A percentile compares a stretch with the other conserved stretches of the same genome.
phyloP scores from a whole-genome alignment of 2,329 filamentous ascomycete species.

The Trichoderma atroviride region DNA sequence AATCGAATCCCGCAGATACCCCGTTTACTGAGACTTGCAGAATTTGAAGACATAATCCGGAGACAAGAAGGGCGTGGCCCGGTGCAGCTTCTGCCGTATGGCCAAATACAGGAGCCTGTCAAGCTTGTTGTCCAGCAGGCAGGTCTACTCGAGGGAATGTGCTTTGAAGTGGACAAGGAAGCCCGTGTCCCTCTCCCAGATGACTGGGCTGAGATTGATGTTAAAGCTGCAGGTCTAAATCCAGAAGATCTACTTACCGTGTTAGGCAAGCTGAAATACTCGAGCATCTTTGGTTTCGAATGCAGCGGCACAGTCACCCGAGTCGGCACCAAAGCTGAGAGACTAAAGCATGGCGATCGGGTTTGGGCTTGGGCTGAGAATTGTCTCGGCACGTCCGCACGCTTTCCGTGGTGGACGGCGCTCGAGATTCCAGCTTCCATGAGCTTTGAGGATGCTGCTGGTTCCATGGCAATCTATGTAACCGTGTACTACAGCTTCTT shows the following conservation, averaged over 20 bases:
- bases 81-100: not conserved
- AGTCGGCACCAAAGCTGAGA: too few relatives aligned
- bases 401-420: not conserved
- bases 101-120: not conserved
- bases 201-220: too few relatives aligned
- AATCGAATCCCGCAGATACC: not conserved
- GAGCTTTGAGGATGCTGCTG: not conserved
- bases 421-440: not conserved
- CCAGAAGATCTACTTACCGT: too few relatives aligned
- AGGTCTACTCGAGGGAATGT: not conserved
- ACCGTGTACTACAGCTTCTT: too few relatives aligned
- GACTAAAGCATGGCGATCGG: not conserved
- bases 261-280: too few relatives aligned
- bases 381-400: not conserved
- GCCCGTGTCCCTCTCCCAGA: not conserved
- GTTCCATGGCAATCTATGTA: not conserved
- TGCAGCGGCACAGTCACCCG: too few relatives aligned
- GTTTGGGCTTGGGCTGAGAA: slow-evolving; percentile 1
- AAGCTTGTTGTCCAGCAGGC: not conserved
- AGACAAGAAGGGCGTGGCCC: too few relatives aligned
- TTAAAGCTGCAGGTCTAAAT: too few relatives aligned
- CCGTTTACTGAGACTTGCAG: not conserved
- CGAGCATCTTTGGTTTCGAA: too few relatives aligned
- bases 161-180: not conserved
- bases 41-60: not conserved